Conservation (phyloP, 805 yeast species). For the Saccharomycopsis selenospora region DNA sequence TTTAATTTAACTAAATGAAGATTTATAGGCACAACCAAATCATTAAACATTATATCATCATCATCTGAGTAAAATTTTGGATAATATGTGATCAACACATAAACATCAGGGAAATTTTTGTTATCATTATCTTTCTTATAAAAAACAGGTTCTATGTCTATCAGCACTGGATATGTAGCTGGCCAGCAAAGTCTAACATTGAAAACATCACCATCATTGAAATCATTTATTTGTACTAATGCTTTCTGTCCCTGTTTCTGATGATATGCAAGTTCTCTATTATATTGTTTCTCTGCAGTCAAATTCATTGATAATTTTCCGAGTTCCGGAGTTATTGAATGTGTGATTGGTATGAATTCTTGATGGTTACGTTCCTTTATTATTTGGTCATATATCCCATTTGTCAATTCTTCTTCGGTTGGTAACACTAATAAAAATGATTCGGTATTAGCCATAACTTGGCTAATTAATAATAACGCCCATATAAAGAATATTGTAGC, state of each 20-base stretch:
- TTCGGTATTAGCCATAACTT: slow-evolving; percentile 14
- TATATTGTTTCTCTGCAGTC: slow-evolving; percentile 3
- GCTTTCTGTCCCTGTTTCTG: background rate
- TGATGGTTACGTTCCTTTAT: background rate
- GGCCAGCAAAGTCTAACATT: slow-evolving; percentile 20
- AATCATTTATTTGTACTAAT: slow-evolving; percentile 6
- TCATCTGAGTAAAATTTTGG: slow-evolving; percentile 11
- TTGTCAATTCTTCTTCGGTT: background rate
- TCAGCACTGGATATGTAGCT: slow-evolving; percentile 16
- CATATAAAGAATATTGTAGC: too few species aligned
- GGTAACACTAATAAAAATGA: slow-evolving; percentile 15
- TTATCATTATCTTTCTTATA: background rate
- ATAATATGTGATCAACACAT: slow-evolving; percentile 10
- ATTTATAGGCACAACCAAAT: slow-evolving; percentile 14
- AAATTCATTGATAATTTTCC: background rate
- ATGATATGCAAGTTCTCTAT: slow-evolving; percentile 8
- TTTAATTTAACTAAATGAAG: slow-evolving; percentile 11
- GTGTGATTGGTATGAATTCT: background rate
- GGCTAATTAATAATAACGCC: background rate
- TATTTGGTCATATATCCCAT: background rate
- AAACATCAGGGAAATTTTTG: background rate
- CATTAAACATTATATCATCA: slow-evolving; percentile 9
- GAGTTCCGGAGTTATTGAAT: background rate
- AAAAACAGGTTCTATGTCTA: slow-evolving; percentile 12
- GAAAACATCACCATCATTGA: slow-evolving; percentile 5